Evolutionary conservation across 2,329 filamentous ascomycete genomes (phyloP).

Genomic region (Exophiala sp.): DNA sequence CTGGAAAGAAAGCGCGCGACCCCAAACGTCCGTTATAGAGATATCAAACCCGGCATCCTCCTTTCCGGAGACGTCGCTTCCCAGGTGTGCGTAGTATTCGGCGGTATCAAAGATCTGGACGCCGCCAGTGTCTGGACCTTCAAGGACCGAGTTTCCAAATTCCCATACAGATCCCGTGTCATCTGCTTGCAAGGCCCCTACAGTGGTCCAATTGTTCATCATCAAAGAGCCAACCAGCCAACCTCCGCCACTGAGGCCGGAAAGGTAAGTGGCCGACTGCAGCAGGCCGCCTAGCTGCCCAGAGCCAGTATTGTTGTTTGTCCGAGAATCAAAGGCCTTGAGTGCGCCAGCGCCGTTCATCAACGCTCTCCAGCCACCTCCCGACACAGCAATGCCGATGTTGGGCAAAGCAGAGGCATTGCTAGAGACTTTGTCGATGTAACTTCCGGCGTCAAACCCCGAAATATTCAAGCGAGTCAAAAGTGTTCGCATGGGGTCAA

Average conservation of each 20-base stretch:
- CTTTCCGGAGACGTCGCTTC: slow-evolving; percentile 56
- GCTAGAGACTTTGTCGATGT: slow-evolving; percentile 56
- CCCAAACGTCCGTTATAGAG: slow-evolving; percentile 85
- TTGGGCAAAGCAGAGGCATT: slow-evolving; percentile 58
- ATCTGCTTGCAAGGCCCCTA: slow-evolving; percentile 51
- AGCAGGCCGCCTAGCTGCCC: slow-evolving; percentile 75
- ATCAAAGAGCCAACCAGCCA: slow-evolving; percentile 82
- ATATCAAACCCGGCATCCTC: slow-evolving; percentile 57
- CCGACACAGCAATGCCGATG: slow-evolving; percentile 71
- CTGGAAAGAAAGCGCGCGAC: slow-evolving; percentile 78
- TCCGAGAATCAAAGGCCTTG: slow-evolving; percentile 71
- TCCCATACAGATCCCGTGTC: slow-evolving; percentile 52
- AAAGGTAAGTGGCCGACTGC: slow-evolving; percentile 72
- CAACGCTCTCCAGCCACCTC: slow-evolving; percentile 81
- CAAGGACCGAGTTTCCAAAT: slow-evolving; percentile 56
- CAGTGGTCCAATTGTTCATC: slow-evolving; percentile 69
- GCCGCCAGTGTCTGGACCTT: slow-evolving; percentile 49
- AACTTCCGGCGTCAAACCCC: slow-evolving; percentile 69
- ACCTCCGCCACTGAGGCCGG: slow-evolving; percentile 73
- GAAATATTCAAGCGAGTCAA: slow-evolving; percentile 65
- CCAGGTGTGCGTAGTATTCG: slow-evolving; percentile 59
- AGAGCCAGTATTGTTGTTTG: slow-evolving; percentile 51
- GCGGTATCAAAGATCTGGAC: slow-evolving; percentile 51
- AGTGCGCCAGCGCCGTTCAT: slow-evolving; percentile 75
- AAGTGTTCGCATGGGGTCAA: slow-evolving; percentile 68